Conservation (phyloP, 2,329 filamentous ascomycete species). For the Iodosphaeria phyllophila region DNA sequence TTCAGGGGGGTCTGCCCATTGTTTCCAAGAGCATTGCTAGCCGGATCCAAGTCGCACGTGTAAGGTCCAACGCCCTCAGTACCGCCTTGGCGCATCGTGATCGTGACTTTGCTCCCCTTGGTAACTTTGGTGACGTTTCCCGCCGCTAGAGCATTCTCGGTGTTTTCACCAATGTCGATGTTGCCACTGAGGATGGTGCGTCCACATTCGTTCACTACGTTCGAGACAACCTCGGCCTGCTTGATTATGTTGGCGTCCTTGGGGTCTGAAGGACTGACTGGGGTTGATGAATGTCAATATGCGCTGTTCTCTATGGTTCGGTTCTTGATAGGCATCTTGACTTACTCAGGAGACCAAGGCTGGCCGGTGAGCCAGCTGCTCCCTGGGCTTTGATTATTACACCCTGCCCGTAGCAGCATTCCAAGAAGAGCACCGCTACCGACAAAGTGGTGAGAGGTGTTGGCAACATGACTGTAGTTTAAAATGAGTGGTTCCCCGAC, state of each 20-base stretch:
- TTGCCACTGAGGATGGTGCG: conserved; percentile 40
- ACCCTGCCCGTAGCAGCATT: conserved; percentile 13
- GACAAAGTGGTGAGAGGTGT: too few relatives aligned
- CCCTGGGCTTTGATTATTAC: conserved; percentile 13
- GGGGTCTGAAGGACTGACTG: conserved; percentile 2
- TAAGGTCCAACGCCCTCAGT: conserved; percentile 35
- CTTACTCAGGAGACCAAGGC: conserved; percentile 12
- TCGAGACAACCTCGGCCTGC: conserved; percentile 31
- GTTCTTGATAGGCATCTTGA: background rate
- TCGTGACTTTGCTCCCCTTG: conserved; percentile 21
- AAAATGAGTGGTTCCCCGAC: too few relatives aligned
- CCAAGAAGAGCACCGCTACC: conserved; percentile 8
- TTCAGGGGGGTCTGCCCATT: conserved; percentile 22
- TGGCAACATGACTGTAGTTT: too few relatives aligned
- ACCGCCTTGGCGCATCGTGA: conserved; percentile 32
- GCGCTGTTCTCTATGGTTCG: background rate
- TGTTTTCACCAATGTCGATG: conserved; percentile 40
- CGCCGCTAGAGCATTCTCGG: conserved; percentile 27
- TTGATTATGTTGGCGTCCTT: conserved; percentile 46
- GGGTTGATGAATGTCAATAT: background rate
- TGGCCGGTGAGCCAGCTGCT: conserved; percentile 8
- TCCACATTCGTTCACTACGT: conserved; percentile 40
- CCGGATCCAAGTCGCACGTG: conserved; percentile 16
- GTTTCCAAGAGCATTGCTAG: conserved; percentile 15
- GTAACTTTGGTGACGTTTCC: conserved; percentile 28